Base-by-base conservation (phyloP, 768 basidiomycete genomes). In the Russula emetica region DNA sequence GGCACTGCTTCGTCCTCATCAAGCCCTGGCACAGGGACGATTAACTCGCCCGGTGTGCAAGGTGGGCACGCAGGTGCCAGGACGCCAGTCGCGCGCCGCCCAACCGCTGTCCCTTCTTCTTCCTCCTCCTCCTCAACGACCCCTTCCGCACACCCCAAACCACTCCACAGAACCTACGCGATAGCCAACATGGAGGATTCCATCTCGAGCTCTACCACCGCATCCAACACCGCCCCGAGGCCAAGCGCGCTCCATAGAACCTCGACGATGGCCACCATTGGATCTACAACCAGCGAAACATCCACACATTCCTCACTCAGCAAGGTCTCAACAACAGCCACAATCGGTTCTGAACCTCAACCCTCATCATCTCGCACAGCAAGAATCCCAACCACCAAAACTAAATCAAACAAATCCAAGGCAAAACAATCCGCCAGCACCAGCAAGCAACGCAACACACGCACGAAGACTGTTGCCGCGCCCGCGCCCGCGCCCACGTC, bases 261-360 rank as follows among this genome's bases (percentile, higher is more conserved):
- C 13, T 30, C 38, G 5, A 28, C 51, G 1, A 53, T 53, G 30
- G n/a, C 34, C 26, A 34, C 13, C 20, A 61, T 55, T 26, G 53
- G 7, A 9, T 55, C 53, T 7, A 34, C 34, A 2, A 22, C 16
- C 32, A 36, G n/a, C 2, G 10, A 20, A 34, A 2, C n/a, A 30
- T 20, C 50, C 16, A 8, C 50, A 18, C 16, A 7, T 11, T n/a
- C 51, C 9, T 10, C 13, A 9, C 42, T 53, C 42, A 45, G 26
- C 40, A 56, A 26, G 18, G 1, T 16, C 40, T 28, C 40, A 9
- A 30, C 55, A 9, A 56, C 4, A 24, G 40, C 55, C 10, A 56
- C 40, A 6, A 18, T 56, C 26, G 55, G 55, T 20, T 56, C 55
- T n/a, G n/a, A n/a, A n/a, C n/a, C n/a, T n/a, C n/a, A n/a, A n/a